Evolutionary conservation across 2,329 filamentous ascomycete genomes (phyloP).

Genomic region (Fragosphaeria purpurea): DNA sequence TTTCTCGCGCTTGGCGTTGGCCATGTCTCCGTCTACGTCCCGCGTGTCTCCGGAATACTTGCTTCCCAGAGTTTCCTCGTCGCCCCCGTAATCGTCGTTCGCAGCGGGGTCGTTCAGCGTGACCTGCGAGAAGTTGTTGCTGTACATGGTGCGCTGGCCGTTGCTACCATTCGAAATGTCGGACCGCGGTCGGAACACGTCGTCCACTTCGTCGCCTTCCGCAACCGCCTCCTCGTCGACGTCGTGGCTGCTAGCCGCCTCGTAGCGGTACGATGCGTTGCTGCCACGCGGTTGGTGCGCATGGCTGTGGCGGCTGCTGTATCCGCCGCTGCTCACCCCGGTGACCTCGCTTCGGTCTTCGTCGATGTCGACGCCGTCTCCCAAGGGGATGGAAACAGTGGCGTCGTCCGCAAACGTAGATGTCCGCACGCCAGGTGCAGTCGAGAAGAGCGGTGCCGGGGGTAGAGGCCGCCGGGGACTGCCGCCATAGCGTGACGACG

Average conservation of each 20-base stretch:
- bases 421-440: slow-evolving; percentile 27
- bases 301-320: slow-evolving; percentile 1
- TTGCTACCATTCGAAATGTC: slow-evolving; percentile 32
- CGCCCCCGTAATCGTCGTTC: slow-evolving; percentile 17
- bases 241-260: slow-evolving; percentile 9
- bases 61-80: background rate
- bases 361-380: background rate
- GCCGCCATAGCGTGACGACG: slow-evolving; percentile 78
- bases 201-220: slow-evolving; percentile 39
- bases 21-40: background rate
- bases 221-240: background rate
- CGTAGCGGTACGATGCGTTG: slow-evolving; percentile 10
- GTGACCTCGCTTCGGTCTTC: slow-evolving; percentile 61
- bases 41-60: background rate
- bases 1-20: slow-evolving; percentile 36
- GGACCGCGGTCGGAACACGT: slow-evolving; percentile 54
- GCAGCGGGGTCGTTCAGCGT: slow-evolving; percentile 38
- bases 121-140: slow-evolving; percentile 36
- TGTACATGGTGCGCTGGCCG: slow-evolving; percentile 27
- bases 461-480: slow-evolving; percentile 81
- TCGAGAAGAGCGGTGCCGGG: slow-evolving; percentile 73
- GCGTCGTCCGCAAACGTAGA: slow-evolving; percentile 55
- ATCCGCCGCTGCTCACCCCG: slow-evolving; percentile 24
- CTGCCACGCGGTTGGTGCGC: background rate
- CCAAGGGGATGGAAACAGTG: slow-evolving; percentile 61